phyloP scores from a whole-genome alignment of 345 rosid genomes.

The Linum lewisii region DNA sequence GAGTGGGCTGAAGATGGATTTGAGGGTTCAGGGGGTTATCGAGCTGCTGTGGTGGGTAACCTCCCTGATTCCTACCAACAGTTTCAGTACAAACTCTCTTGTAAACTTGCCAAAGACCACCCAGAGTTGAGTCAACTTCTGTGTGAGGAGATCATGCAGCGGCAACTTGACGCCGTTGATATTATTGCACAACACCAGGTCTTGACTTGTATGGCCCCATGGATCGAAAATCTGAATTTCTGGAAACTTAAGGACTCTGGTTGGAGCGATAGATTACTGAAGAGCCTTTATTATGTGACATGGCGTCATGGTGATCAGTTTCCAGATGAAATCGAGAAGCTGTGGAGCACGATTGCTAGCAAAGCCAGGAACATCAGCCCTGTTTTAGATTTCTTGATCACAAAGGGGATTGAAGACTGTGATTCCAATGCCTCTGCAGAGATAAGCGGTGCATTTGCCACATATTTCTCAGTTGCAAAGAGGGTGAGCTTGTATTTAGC shows the following conservation, averaged over 20 bases:
- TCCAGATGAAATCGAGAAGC: slow-evolving; percentile 98
- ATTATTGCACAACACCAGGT: slow-evolving; percentile 99
- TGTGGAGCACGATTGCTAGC: slow-evolving; percentile 98
- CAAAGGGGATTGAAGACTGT: slow-evolving; percentile 95
- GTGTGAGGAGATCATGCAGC: slow-evolving; percentile 98
- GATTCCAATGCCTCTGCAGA: slow-evolving; percentile 98
- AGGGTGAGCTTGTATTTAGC: slow-evolving; percentile 95
- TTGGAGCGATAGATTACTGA: slow-evolving; percentile 92
- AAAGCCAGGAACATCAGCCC: slow-evolving; percentile 94
- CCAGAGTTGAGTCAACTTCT: slow-evolving; percentile 94
- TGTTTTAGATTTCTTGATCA: slow-evolving; percentile 88
- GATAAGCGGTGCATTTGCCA: slow-evolving; percentile 98
- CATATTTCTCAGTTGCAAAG: slow-evolving; percentile 97
- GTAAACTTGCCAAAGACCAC: slow-evolving; percentile 96
- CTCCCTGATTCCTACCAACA: slow-evolving; percentile 99
- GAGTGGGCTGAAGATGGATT: slow-evolving; percentile 96
- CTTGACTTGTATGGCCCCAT: slow-evolving; percentile 99
- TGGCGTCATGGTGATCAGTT: slow-evolving; percentile 99
- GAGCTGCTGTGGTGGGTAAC: slow-evolving; percentile 98
- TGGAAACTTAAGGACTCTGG: slow-evolving; percentile 99
- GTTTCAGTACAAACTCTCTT: slow-evolving; percentile 91
- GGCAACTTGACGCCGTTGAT: slow-evolving; percentile 98
- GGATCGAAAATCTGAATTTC: slow-evolving; percentile 98
- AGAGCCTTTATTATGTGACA: slow-evolving; percentile 96
- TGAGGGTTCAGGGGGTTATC: slow-evolving; percentile 88